Evolutionary conservation across 305 asterid genomes (phyloP), one percentile per base, ranked within the genome.

Genomic region (Fraxinus platypoda): DNA sequence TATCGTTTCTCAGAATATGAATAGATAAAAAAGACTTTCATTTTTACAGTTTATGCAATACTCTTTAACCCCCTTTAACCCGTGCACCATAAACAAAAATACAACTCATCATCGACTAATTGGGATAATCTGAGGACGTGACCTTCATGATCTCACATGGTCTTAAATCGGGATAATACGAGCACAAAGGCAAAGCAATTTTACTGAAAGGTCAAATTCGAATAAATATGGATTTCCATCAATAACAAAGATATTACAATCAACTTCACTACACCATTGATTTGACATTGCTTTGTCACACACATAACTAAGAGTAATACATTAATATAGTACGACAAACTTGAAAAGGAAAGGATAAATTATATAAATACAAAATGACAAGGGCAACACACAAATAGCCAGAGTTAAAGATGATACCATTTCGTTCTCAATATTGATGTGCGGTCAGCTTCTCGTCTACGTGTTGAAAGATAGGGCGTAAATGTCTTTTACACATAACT

Each of bases 321-420:
- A 8, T 59, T 59, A 11, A 68, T 28, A 70, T 6, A 15, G 35
- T 70, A 70, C 23, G 15, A 71, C 41, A 33, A 33, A 71, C 46
- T 30, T 33, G 76, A 71, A 21, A 25, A 83, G 31, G 38, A n/a
- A 71, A 37, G 46, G 38, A 73, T 57, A 74, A 11, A 74, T 17
- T 71, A 33, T 71, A 33, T 13, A 15, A 38, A 62, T 43, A 76
- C 78, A 79, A 79, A 64, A 31, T 23, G 35, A 43, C 30, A 31
- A 17, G 77, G 52, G 17, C 28, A 76, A 68, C 77, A 17, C 86
- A 49, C 62, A 57, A 59, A 74, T 52, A 82, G 68, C 30, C 19
- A 78, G 62, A 76, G 72, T 57, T 31, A 37, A 81, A 28, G 15
- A 79, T 68, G 43, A 8, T 15, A 49, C 81, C 79, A 25, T 38